These are phyloP conservation scores for Monosporascus sp. DNA, from an alignment of 2,329 filamentous ascomycete species.

Conservation along the genomic window DNA sequence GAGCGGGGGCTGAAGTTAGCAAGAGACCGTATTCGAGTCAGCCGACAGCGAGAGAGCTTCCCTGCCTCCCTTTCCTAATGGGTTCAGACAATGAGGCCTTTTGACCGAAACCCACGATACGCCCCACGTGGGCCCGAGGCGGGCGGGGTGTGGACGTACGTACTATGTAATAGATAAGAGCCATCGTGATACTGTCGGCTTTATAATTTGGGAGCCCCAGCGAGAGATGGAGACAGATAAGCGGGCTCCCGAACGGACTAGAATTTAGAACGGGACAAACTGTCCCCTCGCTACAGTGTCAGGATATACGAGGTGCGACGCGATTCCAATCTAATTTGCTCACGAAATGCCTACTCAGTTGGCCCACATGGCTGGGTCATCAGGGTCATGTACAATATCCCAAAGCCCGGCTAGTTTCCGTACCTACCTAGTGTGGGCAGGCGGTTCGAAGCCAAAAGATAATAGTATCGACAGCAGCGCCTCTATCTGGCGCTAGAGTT, in stretches of 20 bases:
- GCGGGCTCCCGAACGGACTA: constrained; percentile 18
- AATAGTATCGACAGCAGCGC: background rate
- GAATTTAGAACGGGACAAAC: constrained; percentile 17
- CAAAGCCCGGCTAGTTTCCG: too few species aligned
- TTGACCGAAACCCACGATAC: constrained; percentile 16
- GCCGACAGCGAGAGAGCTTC: background rate
- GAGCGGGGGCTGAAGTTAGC: background rate
- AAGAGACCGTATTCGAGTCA: background rate
- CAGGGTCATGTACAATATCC: background rate
- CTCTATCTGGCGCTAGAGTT: background rate
- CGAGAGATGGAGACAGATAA: constrained; percentile 14
- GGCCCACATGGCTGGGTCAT: background rate
- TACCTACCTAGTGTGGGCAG: too few species aligned
- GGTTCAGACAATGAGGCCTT: constrained; percentile 1
- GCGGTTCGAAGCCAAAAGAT: background rate
- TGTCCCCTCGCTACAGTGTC: constrained; percentile 7
- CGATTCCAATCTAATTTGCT: background rate
- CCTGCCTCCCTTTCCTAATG: background rate
- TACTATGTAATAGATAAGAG: constrained; percentile 20
- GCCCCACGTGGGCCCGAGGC: constrained; percentile 22
- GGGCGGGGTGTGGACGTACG: constrained; percentile 13
- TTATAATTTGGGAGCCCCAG: constrained; percentile 6
- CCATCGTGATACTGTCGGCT: constrained; percentile 7
- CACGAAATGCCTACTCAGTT: background rate
- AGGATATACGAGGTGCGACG: background rate